Conservation (phyloP, 352 stramenopile species). For the Globisporangium orthogonon region DNA sequence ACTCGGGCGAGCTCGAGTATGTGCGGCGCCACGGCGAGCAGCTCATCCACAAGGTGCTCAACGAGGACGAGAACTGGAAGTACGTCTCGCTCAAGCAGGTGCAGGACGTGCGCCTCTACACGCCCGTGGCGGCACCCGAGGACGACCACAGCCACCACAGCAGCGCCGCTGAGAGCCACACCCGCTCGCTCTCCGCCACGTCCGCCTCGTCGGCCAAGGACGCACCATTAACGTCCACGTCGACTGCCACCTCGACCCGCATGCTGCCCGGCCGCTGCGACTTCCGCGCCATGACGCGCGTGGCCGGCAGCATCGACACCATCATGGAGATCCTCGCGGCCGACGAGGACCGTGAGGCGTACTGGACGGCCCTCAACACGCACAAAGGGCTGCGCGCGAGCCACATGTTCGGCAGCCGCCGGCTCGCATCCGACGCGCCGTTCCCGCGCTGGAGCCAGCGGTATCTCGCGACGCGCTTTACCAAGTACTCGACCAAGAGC, state of each 20-base stretch:
- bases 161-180: conserved; percentile 3
- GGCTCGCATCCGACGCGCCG: conserved; percentile 20
- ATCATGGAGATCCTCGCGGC: conserved; percentile 51
- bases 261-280: conserved; percentile 33
- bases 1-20: conserved; percentile 46
- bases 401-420: conserved; percentile 29
- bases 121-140: conserved; percentile 21
- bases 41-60: conserved; percentile 31
- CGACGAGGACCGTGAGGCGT: conserved; percentile 53
- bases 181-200: conserved; percentile 19
- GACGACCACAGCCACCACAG: conserved; percentile 3
- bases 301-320: conserved; percentile 49
- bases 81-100: conserved; percentile 54
- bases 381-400: conserved; percentile 49
- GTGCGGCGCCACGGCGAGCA: conserved; percentile 41
- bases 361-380: conserved; percentile 70
- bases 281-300: conserved; percentile 61
- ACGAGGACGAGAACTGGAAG: conserved; percentile 41
- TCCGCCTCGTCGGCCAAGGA: conserved; percentile 12
- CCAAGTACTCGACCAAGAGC: conserved; percentile 44
- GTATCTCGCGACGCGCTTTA: conserved; percentile 53
- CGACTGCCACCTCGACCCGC: conserved; percentile 7
- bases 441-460: conserved; percentile 67
- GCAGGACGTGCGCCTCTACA: conserved; percentile 65
- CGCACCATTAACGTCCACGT: conserved; percentile 7